Base-by-base conservation (phyloP, 208 protist genomes). In the Trypanosomatidae sp. region DNA sequence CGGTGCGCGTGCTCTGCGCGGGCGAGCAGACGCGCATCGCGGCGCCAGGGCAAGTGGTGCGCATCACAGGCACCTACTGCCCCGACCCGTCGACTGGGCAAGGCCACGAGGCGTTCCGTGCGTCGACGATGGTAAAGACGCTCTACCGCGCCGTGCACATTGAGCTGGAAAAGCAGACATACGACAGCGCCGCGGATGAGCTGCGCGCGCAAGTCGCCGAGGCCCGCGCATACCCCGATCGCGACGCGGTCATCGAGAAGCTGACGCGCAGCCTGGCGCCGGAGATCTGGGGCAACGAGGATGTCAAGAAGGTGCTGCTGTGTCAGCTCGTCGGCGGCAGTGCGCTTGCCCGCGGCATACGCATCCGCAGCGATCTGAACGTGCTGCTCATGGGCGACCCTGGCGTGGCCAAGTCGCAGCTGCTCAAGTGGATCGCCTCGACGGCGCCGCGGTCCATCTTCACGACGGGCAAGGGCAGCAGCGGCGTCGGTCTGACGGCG, bases 381-480 rank as follows among this genome's bases (percentile, higher is more conserved):
- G 86, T 99, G 16, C 97, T 90, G 43, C 73, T 99, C 8, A 97
- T 99, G 57, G 98, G 98, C n/a, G 98, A 99, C 64, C 98, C 98
- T 18, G 98, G 97, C 61, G 97, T 98, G 6, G 88, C 92, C 8
- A 99, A 99, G 66, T 98, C 94, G 47, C 98, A 99, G 56, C 61
- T 99, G 7, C 66, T 99, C 1, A 95, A 97, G 43, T 99, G 94
- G 68, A 96, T 99, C 28, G 81, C 98, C 7, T 92, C 97, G 32
- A 71, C 98, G 15, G 87, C 97, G 6, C 96, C 98, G 19, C 87
- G 97, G 18, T 96, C 95, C 40, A 88, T 99, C 13, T 98, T 98
- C 63, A 99, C 98, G 2, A 96, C 85, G 23, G 98, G 98, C 27
- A 99, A 98, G 56, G 98, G 97, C 19, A 91, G 73, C 28, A 97